Evolutionary conservation across 108 stramenopile genomes (phyloP).

Genomic region (Nitzschia palea): DNA sequence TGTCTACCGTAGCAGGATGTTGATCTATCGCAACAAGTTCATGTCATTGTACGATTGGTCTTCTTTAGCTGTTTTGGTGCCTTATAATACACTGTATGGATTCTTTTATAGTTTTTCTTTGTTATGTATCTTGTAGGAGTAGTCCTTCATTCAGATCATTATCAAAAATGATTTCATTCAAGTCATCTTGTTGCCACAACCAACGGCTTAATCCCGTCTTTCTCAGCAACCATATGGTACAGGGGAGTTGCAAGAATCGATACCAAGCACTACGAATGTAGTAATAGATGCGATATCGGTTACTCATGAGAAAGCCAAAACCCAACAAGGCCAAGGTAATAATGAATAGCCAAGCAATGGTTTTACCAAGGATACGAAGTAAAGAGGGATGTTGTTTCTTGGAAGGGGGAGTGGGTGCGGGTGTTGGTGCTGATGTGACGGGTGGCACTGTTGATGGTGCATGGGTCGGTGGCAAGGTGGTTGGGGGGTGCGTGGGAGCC

Average conservation of each 20-base stretch:
- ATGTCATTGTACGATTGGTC: too few relatives aligned
- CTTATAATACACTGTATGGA: too few relatives aligned
- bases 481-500: constrained; percentile 4
- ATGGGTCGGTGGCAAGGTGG: constrained; percentile 7
- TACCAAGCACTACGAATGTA: constrained; percentile 45
- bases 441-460: constrained; percentile 14
- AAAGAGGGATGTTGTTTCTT: constrained; percentile 22
- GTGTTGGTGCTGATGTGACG: constrained; percentile 18
- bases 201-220: constrained; percentile 17
- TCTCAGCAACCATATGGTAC: constrained; percentile 23
- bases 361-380: constrained; percentile 37
- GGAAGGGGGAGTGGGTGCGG: constrained; percentile 7
- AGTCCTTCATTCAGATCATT: constrained; percentile 51
- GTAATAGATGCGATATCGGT: constrained; percentile 64
- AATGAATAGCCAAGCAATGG: constrained; percentile 39
- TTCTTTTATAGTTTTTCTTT: too few relatives aligned
- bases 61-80: too few relatives aligned
- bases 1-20: too few relatives aligned
- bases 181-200: not conserved
- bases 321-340: constrained; percentile 38
- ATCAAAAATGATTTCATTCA: constrained; percentile 56
- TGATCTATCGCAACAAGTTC: too few relatives aligned
- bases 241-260: constrained; percentile 25
- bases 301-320: constrained; percentile 56
- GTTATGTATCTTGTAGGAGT: constrained; percentile 42